phyloP scores from a whole-genome alignment of 164 flowering plant species.

The Vitis labrusca region DNA sequence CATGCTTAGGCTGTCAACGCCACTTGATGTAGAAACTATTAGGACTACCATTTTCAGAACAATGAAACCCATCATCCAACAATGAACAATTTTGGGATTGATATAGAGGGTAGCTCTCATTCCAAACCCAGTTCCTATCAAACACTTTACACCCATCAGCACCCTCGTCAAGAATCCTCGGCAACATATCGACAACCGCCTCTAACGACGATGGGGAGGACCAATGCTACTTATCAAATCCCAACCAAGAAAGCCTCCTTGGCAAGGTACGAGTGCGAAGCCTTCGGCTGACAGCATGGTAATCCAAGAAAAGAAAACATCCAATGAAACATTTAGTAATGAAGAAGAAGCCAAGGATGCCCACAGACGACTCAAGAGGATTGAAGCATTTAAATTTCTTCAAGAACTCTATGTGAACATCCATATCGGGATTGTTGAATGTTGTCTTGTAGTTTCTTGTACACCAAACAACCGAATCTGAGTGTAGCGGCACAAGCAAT shows the following conservation, averaged over 20 bases:
- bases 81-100: conserved; percentile 52
- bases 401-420: conserved; percentile 29
- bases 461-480: too few relatives aligned
- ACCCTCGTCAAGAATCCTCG: conserved; percentile 41
- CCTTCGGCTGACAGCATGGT: conserved; percentile 17
- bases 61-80: conserved; percentile 74
- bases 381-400: conserved; percentile 51
- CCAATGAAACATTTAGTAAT: conserved; percentile 30
- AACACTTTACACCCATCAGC: too few relatives aligned
- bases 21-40: conserved; percentile 77
- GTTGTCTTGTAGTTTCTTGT: too few relatives aligned
- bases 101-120: too few relatives aligned
- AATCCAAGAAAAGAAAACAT: conserved; percentile 48
- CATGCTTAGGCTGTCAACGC: conserved; percentile 91
- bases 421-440: too few relatives aligned
- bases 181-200: conserved; percentile 8
- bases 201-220: conserved; percentile 5
- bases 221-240: conserved; percentile 6
- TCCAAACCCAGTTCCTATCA: too few relatives aligned
- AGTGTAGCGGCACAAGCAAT: too few relatives aligned
- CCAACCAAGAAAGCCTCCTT: conserved; percentile 16
- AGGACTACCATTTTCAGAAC: conserved; percentile 79
- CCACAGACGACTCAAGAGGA: conserved; percentile 43
- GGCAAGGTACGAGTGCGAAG: conserved; percentile 2
- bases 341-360: conserved; percentile 42